phyloP scores from a whole-genome alignment of 257 asterid species.

The Nyctanthes arbortristis region DNA sequence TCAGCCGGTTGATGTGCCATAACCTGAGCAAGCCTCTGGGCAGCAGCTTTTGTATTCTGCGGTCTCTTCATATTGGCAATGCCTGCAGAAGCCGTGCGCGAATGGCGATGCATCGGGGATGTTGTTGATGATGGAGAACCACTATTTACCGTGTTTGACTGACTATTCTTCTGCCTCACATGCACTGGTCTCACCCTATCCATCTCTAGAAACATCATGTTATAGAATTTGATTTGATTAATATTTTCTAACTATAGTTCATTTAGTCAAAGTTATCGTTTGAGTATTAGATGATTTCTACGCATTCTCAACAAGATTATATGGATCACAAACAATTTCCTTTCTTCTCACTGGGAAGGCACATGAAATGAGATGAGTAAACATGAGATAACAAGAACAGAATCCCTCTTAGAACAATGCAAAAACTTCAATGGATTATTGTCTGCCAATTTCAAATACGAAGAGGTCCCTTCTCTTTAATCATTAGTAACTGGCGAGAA shows the following conservation, averaged over 20 bases:
- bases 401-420: too few species aligned
- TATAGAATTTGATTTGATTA: neutral
- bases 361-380: too few species aligned
- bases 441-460: too few species aligned
- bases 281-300: neutral
- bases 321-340: too few species aligned
- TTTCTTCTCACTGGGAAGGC: too few species aligned
- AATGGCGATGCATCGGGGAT: constrained; percentile 51
- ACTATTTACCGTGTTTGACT: constrained; percentile 9
- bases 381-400: too few species aligned
- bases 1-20: constrained; percentile 78
- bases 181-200: constrained; percentile 29
- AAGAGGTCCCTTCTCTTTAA: too few species aligned
- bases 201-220: constrained; percentile 20
- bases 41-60: constrained; percentile 83
- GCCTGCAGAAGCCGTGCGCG: constrained; percentile 53
- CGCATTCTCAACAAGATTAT: too few species aligned
- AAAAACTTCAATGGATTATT: too few species aligned
- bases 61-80: constrained; percentile 52
- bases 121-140: constrained; percentile 36
- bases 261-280: neutral
- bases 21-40: constrained; percentile 82
- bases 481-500: too few species aligned
- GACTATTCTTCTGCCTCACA: constrained; percentile 25
- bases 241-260: neutral